These are phyloP conservation scores for Pecoramyces ruminantium DNA, from an alignment of 192 early-diverging fungal species.

Conservation along the genomic window DNA sequence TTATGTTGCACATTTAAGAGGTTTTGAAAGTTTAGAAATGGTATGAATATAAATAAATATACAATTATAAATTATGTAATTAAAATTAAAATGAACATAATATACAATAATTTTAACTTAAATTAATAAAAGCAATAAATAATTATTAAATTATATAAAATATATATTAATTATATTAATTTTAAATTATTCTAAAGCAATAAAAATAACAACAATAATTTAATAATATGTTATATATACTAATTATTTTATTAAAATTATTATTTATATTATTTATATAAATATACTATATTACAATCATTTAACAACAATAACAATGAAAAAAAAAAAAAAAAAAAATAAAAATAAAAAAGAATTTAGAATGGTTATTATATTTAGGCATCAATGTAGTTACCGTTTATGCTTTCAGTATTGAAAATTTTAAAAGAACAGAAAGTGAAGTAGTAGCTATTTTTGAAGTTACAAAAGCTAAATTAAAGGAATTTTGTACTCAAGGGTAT, in stretches of 20 bases:
- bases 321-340: not conserved
- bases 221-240: too few species aligned
- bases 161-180: too few species aligned
- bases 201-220: too few species aligned
- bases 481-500: slow-evolving; percentile 54
- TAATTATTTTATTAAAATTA: too few species aligned
- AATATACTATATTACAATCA: too few species aligned
- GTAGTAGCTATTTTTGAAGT: slow-evolving; percentile 73
- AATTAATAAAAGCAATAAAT: too few species aligned
- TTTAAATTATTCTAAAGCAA: too few species aligned
- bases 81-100: too few species aligned
- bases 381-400: slow-evolving; percentile 78
- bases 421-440: slow-evolving; percentile 54
- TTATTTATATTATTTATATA: too few species aligned
- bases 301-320: not conserved
- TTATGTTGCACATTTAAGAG: slow-evolving; percentile 57
- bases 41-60: slow-evolving; percentile 29
- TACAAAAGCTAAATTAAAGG: slow-evolving; percentile 54
- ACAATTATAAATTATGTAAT: slow-evolving; percentile 2
- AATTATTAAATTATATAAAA: too few species aligned
- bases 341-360: slow-evolving; percentile 63
- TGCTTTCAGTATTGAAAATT: slow-evolving; percentile 98
- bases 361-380: slow-evolving; percentile 75
- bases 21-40: slow-evolving; percentile 58
- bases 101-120: too few species aligned